Evolutionary conservation across 169 alveolate species (phyloP).

Genomic region (Cryptosporidium xiaoi): DNA sequence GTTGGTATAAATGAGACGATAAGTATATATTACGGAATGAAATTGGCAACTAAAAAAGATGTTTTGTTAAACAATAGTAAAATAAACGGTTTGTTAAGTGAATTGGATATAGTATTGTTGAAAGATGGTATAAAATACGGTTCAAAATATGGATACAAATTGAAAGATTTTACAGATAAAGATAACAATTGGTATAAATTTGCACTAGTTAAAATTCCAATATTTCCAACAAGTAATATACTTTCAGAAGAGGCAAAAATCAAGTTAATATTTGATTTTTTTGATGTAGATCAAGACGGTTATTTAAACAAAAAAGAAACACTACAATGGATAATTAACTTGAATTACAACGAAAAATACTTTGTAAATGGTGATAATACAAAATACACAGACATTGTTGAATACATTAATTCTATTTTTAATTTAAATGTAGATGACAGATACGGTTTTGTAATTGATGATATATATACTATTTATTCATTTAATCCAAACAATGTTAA

Average conservation of each 20-base stretch:
- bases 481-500: constrained; percentile 76
- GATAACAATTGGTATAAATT: constrained; percentile 70
- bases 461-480: constrained; percentile 72
- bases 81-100: constrained; percentile 74
- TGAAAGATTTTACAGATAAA: constrained; percentile 58
- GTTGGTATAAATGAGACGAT: constrained; percentile 31
- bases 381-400: constrained; percentile 75
- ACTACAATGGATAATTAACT: constrained; percentile 32
- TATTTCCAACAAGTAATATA: constrained; percentile 77
- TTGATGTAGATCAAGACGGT: constrained; percentile 75
- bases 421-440: constrained; percentile 74
- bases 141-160: constrained; percentile 76
- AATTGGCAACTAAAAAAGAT: constrained; percentile 77
- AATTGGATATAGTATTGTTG: constrained; percentile 76
- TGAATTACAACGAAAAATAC: constrained; percentile 39
- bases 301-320: constrained; percentile 55
- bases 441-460: constrained; percentile 74
- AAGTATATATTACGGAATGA: constrained; percentile 63
- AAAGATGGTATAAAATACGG: constrained; percentile 79
- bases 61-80: constrained; percentile 71
- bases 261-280: constrained; percentile 75
- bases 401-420: constrained; percentile 74
- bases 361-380: constrained; percentile 31
- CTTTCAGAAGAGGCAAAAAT: constrained; percentile 74
- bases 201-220: constrained; percentile 77